Percentiles rank a stretch among this genome's conserved stretches.
Conservation (phyloP, 805 yeast species). For the Jamesozyma gamospora region DNA sequence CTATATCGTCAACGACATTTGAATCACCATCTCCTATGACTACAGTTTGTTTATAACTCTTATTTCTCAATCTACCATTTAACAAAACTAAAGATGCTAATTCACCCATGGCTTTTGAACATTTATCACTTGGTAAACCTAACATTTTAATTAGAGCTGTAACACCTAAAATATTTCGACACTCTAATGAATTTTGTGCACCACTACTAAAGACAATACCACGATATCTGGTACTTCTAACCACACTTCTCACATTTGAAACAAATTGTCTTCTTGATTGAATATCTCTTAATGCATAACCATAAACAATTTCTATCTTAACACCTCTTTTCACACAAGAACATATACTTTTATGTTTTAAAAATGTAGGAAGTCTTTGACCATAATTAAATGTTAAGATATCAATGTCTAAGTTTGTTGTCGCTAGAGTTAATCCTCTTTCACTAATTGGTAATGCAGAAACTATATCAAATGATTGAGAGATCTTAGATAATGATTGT, state of each 20-base stretch:
- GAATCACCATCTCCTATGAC: constrained; percentile 40
- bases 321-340: constrained; percentile 78
- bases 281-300: constrained; percentile 37
- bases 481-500: constrained; percentile 35
- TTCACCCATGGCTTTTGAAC: constrained; percentile 48
- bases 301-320: constrained; percentile 68
- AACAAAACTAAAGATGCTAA: constrained; percentile 56
- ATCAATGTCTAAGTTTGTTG: constrained; percentile 72
- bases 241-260: constrained; percentile 59
- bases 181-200: constrained; percentile 43
- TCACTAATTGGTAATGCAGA: constrained; percentile 78
- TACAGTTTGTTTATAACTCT: constrained; percentile 70
- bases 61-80: constrained; percentile 63
- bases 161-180: constrained; percentile 63
- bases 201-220: constrained; percentile 80
- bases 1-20: constrained; percentile 21
- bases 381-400: constrained; percentile 62
- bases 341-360: constrained; percentile 77
- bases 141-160: constrained; percentile 53
- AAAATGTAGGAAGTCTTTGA: constrained; percentile 57
- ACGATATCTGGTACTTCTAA: constrained; percentile 70
- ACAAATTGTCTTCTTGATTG: constrained; percentile 52
- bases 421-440: constrained; percentile 63
- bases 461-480: constrained; percentile 56
- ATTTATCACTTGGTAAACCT: constrained; percentile 59